Evolutionary conservation across 2,329 filamentous ascomycete species (phyloP).

Genomic region (Tolypocladium cylindrosporum): DNA sequence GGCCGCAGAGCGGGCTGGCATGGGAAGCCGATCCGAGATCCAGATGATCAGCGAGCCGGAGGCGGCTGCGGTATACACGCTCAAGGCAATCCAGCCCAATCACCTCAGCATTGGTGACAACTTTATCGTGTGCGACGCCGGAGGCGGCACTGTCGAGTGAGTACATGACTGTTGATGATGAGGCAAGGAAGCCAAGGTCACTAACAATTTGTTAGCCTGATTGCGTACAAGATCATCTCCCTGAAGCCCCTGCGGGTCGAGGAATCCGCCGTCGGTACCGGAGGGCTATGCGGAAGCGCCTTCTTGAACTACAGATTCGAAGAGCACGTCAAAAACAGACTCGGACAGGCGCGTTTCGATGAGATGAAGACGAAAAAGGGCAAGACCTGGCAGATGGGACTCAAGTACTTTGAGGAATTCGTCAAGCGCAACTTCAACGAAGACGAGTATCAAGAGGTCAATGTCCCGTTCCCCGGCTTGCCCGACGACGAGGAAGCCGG

Average conservation of each 20-base stretch:
- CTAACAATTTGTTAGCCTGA: slow-evolving; percentile 39
- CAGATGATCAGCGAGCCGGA: slow-evolving; percentile 76
- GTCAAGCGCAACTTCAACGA: slow-evolving; percentile 78
- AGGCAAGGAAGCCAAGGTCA: background rate
- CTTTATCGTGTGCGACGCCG: slow-evolving; percentile 53
- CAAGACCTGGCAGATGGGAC: slow-evolving; percentile 71
- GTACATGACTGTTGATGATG: slow-evolving; percentile 12
- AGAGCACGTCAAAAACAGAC: slow-evolving; percentile 59
- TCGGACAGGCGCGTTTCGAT: slow-evolving; percentile 58
- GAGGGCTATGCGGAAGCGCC: slow-evolving; percentile 66
- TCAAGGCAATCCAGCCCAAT: slow-evolving; percentile 71
- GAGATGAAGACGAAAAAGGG: slow-evolving; percentile 70
- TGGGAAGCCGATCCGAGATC: slow-evolving; percentile 60
- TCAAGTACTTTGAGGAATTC: slow-evolving; percentile 75
- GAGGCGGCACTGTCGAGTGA: slow-evolving; percentile 58
- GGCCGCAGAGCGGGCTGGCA: slow-evolving; percentile 68
- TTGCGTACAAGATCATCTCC: slow-evolving; percentile 72
- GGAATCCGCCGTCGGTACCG: slow-evolving; percentile 70
- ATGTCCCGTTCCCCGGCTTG: slow-evolving; percentile 69
- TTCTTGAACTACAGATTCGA: slow-evolving; percentile 77
- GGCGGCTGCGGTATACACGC: slow-evolving; percentile 68
- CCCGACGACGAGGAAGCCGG: slow-evolving; percentile 67
- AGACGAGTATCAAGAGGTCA: slow-evolving; percentile 67
- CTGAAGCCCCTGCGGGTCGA: slow-evolving; percentile 62
- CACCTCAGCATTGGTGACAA: slow-evolving; percentile 59